Evolutionary conservation across 257 asterid genomes (phyloP).

Genomic region (Penstemon newberryi): DNA sequence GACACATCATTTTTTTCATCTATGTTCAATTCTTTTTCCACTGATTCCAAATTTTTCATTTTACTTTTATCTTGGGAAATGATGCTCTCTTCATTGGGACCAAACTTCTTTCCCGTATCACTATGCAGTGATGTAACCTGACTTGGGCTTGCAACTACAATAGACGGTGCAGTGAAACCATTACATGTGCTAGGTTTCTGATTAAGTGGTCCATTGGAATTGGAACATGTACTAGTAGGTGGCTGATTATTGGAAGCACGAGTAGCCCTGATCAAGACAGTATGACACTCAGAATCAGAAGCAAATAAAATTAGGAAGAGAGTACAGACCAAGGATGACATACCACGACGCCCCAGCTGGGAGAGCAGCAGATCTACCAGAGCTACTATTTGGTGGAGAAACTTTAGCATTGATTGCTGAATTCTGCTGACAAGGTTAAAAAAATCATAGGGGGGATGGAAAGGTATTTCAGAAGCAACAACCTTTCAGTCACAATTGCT

Average conservation of each 20-base stretch:
- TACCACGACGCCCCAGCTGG: slow-evolving; percentile 98
- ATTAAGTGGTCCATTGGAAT: slow-evolving; percentile 44
- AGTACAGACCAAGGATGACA: slow-evolving; percentile 21
- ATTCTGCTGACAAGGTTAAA: slow-evolving; percentile 35
- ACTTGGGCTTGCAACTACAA: slow-evolving; percentile 49
- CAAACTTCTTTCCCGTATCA: slow-evolving; percentile 48
- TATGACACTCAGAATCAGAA: slow-evolving; percentile 22
- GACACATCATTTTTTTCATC: slow-evolving; percentile 37
- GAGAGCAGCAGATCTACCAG: slow-evolving; percentile 83
- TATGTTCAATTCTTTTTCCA: slow-evolving; percentile 33
- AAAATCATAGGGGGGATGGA: not conserved
- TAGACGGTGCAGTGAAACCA: slow-evolving; percentile 47
- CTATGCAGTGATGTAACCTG: slow-evolving; percentile 42
- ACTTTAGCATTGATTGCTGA: slow-evolving; percentile 33
- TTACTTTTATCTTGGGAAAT: slow-evolving; percentile 38
- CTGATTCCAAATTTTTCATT: slow-evolving; percentile 34
- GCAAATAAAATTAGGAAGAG: slow-evolving; percentile 13
- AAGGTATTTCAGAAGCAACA: slow-evolving; percentile 5
- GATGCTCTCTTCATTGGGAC: slow-evolving; percentile 40
- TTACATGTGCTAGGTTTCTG: slow-evolving; percentile 40
- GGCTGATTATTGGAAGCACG: slow-evolving; percentile 60
- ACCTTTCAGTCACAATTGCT: slow-evolving; percentile 15
- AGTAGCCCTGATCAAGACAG: slow-evolving; percentile 66
- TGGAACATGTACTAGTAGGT: slow-evolving; percentile 39
- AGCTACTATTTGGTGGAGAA: slow-evolving; percentile 78